phyloP scores from a whole-genome alignment of 2,329 filamentous ascomycete species.

The Penicillium glabrum region DNA sequence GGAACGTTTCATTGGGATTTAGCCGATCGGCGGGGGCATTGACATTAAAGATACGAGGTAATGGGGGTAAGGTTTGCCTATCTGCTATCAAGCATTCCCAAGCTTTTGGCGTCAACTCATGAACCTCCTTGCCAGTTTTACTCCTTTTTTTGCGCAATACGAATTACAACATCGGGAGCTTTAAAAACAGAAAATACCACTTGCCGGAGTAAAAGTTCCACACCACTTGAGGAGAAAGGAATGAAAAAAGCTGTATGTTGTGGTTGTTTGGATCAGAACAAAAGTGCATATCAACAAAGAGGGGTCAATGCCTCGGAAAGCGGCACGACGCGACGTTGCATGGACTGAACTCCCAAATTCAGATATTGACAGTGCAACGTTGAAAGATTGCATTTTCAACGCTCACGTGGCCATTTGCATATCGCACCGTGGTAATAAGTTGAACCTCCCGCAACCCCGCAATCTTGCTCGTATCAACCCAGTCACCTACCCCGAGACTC shows the following conservation, averaged over 20 bases:
- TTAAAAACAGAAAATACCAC: not conserved
- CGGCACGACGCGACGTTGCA: slow-evolving; percentile 6
- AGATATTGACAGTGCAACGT: not conserved
- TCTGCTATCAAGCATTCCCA: not conserved
- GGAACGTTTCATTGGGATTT: not conserved
- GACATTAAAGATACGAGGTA: not conserved
- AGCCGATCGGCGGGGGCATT: not conserved
- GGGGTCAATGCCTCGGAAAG: not conserved
- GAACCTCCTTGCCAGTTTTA: not conserved
- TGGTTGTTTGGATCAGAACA: not conserved
- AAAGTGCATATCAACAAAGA: not conserved
- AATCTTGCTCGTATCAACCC: not conserved
- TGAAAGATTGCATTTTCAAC: not conserved
- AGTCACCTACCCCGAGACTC: not conserved
- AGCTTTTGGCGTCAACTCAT: not conserved
- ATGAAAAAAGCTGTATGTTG: not conserved
- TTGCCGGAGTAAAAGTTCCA: not conserved
- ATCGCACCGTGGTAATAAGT: not conserved
- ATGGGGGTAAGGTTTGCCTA: not conserved
- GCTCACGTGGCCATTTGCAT: not conserved
- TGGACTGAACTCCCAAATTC: not conserved
- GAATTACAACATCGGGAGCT: not conserved
- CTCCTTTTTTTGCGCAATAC: not conserved
- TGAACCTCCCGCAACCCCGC: not conserved
- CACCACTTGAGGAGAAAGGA: rapidly evolving